These are phyloP conservation scores for Arthrobotrys sphaeroides DNA, from an alignment of 2,329 filamentous ascomycete species.

Conservation along the genomic window DNA sequence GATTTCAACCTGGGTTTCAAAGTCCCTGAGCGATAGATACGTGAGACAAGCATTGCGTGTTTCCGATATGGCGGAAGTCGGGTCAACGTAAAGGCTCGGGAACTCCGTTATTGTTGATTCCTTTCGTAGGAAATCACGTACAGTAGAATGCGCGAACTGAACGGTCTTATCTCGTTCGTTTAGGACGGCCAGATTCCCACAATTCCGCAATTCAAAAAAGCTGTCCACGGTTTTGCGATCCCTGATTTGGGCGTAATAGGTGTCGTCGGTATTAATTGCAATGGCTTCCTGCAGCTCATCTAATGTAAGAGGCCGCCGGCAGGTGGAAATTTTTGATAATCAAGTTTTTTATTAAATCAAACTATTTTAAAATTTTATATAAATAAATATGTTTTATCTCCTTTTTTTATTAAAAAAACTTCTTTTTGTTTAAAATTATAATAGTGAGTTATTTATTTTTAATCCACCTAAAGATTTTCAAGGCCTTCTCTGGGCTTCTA, in stretches of 20 bases:
- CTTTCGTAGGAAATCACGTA: slow-evolving; percentile 29
- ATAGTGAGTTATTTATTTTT: no score
- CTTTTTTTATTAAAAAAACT: no score
- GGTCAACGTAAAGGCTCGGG: not conserved
- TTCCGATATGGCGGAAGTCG: not conserved
- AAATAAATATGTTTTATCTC: no score
- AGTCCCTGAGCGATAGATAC: slow-evolving; percentile 17
- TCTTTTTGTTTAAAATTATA: no score
- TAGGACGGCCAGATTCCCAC: not conserved
- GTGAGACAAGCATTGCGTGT: slow-evolving; percentile 14
- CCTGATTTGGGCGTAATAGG: slow-evolving; percentile 9
- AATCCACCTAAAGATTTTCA: slow-evolving; percentile 47
- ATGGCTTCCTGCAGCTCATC: slow-evolving; percentile 37
- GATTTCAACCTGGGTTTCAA: slow-evolving; percentile 21
- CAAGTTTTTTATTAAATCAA: no score
- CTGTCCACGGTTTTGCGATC: not conserved
- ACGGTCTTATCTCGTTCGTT: slow-evolving; percentile 15
- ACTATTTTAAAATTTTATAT: no score
- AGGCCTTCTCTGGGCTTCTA: slow-evolving; percentile 10
- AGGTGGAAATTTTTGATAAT: no score
- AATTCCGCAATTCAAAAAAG: not conserved
- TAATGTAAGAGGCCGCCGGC: slow-evolving; percentile 18
- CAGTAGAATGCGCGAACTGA: slow-evolving; percentile 48
- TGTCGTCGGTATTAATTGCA: slow-evolving; percentile 25
- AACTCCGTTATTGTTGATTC: not conserved